phyloP scores from a whole-genome alignment of 1,139 yeast species.

The Scheffersomyces illinoinensis region DNA sequence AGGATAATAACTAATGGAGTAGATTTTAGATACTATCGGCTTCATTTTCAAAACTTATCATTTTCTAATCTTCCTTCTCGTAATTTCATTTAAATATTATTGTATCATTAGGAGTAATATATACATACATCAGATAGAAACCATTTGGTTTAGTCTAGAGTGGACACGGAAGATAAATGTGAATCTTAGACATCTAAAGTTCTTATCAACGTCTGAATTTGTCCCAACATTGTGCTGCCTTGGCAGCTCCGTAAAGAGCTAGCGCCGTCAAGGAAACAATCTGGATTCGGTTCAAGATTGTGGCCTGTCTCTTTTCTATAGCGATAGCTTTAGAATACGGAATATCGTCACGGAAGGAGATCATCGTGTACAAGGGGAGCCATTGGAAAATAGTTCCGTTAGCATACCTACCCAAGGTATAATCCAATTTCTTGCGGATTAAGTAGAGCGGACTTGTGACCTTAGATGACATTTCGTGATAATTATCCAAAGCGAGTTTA shows the following conservation, averaged over 20 bases:
- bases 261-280: slow-evolving; percentile 17
- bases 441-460: slow-evolving; percentile 68
- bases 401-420: slow-evolving; percentile 53
- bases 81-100: not conserved
- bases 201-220: slow-evolving; percentile 6
- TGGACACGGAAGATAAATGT: slow-evolving; percentile 4
- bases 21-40: not conserved
- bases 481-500: slow-evolving; percentile 77
- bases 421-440: slow-evolving; percentile 69
- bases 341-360: slow-evolving; percentile 83
- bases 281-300: slow-evolving; percentile 35
- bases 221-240: slow-evolving; percentile 18
- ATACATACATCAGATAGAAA: not conserved
- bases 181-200: slow-evolving; percentile 1
- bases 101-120: not conserved
- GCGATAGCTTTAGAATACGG: slow-evolving; percentile 70
- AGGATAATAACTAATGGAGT: not conserved
- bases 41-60: not conserved
- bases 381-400: slow-evolving; percentile 53
- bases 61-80: not conserved
- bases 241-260: slow-evolving; percentile 17
- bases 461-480: slow-evolving; percentile 83
- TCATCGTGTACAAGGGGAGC: slow-evolving; percentile 92
- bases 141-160: not conserved
- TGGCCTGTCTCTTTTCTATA: slow-evolving; percentile 52